Evolutionary conservation across 164 flowering plant genomes (phyloP), one percentile per base, ranked within the genome.

Genomic region (Aristolochia fimbriata): DNA sequence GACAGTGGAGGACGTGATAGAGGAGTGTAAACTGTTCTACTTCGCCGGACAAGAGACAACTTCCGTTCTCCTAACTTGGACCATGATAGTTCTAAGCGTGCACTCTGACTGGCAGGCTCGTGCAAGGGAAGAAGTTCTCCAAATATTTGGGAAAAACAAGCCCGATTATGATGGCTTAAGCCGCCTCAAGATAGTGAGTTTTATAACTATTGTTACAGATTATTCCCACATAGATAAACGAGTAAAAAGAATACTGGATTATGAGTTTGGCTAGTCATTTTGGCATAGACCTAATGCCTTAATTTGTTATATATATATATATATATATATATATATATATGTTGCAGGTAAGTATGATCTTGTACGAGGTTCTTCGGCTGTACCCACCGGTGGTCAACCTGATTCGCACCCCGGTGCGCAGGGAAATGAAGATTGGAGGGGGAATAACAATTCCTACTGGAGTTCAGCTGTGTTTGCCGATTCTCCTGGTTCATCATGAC

Each of bases 301-400:
- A n/a, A n/a, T 27, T 5, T 27, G 30, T 27, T 27, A 27, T 27
- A 27, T 27, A 27, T 27, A 27, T 5, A 2, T 27, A 27, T 27
- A 27, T 27, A 27, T 27, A 27, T 27, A 27, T 27, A 27, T 27
- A 27, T 5, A 2, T 27, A 27, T 27, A 27, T 27, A 27, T 27
- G n/a, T n/a, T n/a, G 15, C 77, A 82, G 89, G 71, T 82, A 14
- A 72, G 68, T 15, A 77, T 83, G 83, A 76, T 83, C 24, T 50
- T 83, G 17, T 4, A 76, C 31, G 89, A 83, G 65, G 84, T 74
- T 66, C 65, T 83, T 1, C 72, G 89, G 57, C 20, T 84, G 30
- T 80, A 80, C 37, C 79, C 84, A 50, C 78, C 86, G 17, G 59
- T 10, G 27, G 20, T 24, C 14, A 0, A 19, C 47, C 55, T 70